These are phyloP conservation scores for Aspergillus phoenicis DNA, from an alignment of 2,329 filamentous ascomycete species.

Conservation along the genomic window DNA sequence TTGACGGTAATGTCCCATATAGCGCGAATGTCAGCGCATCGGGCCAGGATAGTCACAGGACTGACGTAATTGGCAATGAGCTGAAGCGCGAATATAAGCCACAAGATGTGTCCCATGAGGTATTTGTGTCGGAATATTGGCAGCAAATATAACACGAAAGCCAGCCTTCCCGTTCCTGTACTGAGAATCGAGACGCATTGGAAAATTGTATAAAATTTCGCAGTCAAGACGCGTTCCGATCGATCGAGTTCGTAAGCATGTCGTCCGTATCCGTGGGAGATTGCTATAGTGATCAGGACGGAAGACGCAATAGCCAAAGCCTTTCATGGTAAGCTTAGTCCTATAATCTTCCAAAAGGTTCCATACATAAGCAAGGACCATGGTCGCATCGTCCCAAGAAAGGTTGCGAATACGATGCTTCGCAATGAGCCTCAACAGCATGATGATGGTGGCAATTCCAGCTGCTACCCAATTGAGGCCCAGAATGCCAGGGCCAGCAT, in stretches of 20 bases:
- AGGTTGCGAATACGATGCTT: slow-evolving; percentile 12
- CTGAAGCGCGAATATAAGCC: slow-evolving; percentile 16
- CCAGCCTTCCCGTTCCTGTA: background rate
- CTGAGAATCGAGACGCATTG: background rate
- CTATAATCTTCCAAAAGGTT: background rate
- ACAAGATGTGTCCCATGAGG: background rate
- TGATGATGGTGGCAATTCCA: background rate
- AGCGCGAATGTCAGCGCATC: slow-evolving; percentile 25
- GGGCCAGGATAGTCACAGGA: slow-evolving; percentile 29
- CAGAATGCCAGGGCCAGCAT: background rate
- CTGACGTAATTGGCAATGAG: slow-evolving; percentile 24
- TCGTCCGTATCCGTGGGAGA: background rate
- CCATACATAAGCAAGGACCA: slow-evolving; percentile 12
- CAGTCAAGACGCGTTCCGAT: background rate
- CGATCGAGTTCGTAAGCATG: background rate
- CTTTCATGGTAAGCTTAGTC: background rate
- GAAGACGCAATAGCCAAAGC: background rate
- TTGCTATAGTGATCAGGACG: background rate
- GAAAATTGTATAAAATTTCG: background rate
- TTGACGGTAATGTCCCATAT: slow-evolving; percentile 26
- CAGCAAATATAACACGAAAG: slow-evolving; percentile 10
- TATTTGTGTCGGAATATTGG: slow-evolving; percentile 8
- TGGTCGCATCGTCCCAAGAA: slow-evolving; percentile 11
- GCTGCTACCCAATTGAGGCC: background rate
- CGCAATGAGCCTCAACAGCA: slow-evolving; percentile 8